These are phyloP conservation scores for Cryptococcus deneoformans DNA, from an alignment of 1,284 basidiomycete genomes.

Conservation along the genomic window DNA sequence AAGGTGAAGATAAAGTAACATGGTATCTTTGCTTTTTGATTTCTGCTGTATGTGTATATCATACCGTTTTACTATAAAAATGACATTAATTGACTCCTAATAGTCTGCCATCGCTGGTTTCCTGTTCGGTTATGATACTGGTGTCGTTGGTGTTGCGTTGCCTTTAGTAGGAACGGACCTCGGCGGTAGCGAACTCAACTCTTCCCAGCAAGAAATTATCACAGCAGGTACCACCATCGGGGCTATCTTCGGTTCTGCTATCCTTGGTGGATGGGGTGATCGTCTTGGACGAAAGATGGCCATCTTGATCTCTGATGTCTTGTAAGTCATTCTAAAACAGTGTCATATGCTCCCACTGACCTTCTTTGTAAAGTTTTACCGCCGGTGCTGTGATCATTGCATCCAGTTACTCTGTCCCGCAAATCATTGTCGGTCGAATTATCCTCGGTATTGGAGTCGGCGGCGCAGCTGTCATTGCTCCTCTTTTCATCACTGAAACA, in stretches of 20 bases:
- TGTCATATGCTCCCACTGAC: no score
- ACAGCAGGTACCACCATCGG: slow-evolving; percentile 23
- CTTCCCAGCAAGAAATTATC: slow-evolving; percentile 18
- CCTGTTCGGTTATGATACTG: no score
- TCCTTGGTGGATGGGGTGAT: slow-evolving; percentile 6
- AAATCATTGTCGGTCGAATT: no score
- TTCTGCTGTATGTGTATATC: slow-evolving; percentile 2
- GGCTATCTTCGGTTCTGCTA: slow-evolving; percentile 14
- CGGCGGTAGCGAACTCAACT: slow-evolving; percentile 6
- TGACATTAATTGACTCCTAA: background rate
- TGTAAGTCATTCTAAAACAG: slow-evolving; percentile 6
- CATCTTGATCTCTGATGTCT: slow-evolving; percentile 20
- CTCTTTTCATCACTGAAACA: slow-evolving; percentile 1
- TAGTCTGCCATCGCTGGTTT: slow-evolving; percentile 7
- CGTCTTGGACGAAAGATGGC: slow-evolving; percentile 17
- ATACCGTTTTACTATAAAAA: background rate
- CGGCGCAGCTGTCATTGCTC: no score
- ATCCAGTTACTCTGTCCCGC: slow-evolving; percentile 1
- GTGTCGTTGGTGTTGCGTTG: slow-evolving; percentile 17
- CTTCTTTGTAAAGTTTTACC: slow-evolving; percentile 12
- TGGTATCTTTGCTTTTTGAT: slow-evolving; percentile 21
- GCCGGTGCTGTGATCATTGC: slow-evolving; percentile 45
- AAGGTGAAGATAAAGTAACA: no score
- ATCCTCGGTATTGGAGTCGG: no score
- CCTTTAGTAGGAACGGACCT: slow-evolving; percentile 17